Base-by-base conservation (phyloP, 805 yeast genomes). In the Hanseniaspora nectarophila region DNA sequence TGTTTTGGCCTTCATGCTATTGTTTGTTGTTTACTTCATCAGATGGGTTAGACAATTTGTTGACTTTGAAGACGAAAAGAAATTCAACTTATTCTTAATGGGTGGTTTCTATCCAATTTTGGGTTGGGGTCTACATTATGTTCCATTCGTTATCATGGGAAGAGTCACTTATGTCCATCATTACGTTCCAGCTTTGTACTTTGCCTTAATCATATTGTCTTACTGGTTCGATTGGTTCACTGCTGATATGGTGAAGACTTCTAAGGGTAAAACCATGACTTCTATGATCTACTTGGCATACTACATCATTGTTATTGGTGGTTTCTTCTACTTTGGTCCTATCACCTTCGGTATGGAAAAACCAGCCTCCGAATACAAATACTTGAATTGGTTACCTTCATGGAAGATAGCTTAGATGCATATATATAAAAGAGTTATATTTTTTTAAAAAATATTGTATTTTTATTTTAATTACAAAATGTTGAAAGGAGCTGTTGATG, bases 111-210 rank as follows among this genome's bases (percentile, higher is more conserved):
- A 80, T 60, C 95, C 95, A 47, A 74, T 85, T 75, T 68, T 84
- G 48, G 92, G 86, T 12, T 85, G 90, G 88, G 80, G 84, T 34
- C 70, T 83, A 64, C 92, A 85, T 64, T 84, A 71, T 65, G 64
- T 76, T 62, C 90, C 95, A 29, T 85, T 85, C 59, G 75, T 78
- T 31, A 70, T 85, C 47, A 85, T 85, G 95, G 82, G 87, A 15
- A 77, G 95, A 73, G 92, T 85, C 58, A 82, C 90, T 0, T 85
- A 85, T 60, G 86, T 82, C 43, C 95, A 85, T 65, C 95, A 85
- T 69, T 85, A 85, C 65, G 71, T 83, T 61, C 95, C 95, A 45
- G 89, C 92, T 0, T 70, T 85, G 57, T 85, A 85, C 67, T 85
- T 85, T 65, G 86, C 87, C 48, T 69, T 81, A 66, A 65, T 79